Conservation (phyloP, 352 stramenopile genomes). For the Phytophthora capsici region DNA sequence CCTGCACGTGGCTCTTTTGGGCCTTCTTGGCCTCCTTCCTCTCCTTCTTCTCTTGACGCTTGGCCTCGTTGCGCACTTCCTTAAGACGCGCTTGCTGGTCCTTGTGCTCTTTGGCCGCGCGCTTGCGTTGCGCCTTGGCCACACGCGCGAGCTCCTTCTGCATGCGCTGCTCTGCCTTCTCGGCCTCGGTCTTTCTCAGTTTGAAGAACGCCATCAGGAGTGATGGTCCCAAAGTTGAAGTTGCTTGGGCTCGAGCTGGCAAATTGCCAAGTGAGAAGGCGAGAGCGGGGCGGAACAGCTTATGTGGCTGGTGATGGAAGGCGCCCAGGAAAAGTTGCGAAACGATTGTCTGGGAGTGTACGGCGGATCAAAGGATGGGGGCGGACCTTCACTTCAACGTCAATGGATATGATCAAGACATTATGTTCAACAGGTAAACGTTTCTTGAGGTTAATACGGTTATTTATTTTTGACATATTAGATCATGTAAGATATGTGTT, state of each 20-base stretch:
- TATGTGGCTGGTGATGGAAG: conserved; percentile 26
- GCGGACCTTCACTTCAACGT: conserved; percentile 39
- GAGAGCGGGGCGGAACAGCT: conserved; percentile 10
- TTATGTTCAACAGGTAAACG: background rate
- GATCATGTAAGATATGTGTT: background rate
- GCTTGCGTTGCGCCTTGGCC: conserved; percentile 34
- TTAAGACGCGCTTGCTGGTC: conserved; percentile 19
- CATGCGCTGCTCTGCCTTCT: conserved; percentile 24
- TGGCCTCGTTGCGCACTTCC: conserved; percentile 23
- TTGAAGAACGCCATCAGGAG: conserved; percentile 37
- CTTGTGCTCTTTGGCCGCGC: conserved; percentile 28
- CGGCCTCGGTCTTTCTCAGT: conserved; percentile 31
- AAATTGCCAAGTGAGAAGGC: conserved; percentile 39
- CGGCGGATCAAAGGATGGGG: conserved; percentile 24
- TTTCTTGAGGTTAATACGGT: background rate
- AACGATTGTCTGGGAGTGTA: conserved; percentile 26
- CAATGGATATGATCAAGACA: conserved; percentile 7
- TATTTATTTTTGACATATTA: background rate
- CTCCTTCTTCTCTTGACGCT: conserved; percentile 18
- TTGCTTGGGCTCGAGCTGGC: conserved; percentile 11
- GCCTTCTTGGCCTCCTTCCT: conserved; percentile 18
- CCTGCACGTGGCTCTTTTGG: conserved; percentile 27
- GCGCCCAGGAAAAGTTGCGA: background rate
- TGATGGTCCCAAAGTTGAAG: conserved; percentile 16
- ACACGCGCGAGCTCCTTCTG: conserved; percentile 36